phyloP scores from a whole-genome alignment of 305 asterid species.

The Salvia sclarea region DNA sequence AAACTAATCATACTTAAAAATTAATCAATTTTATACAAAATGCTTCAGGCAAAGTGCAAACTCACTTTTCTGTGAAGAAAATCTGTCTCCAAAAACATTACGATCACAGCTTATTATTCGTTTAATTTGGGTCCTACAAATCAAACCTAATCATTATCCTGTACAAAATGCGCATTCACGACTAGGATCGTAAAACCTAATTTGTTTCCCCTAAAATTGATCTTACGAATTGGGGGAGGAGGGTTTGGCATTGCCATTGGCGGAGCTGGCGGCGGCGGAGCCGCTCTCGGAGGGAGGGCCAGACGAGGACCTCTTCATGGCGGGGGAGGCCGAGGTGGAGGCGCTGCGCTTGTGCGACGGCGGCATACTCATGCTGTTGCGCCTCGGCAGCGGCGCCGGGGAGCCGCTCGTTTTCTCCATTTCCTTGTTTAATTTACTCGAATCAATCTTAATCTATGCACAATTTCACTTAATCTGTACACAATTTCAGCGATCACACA shows the following conservation, averaged over 20 bases:
- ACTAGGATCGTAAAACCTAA: no score
- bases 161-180: neutral
- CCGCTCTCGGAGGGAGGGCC: conserved; percentile 61
- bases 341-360: conserved; percentile 52
- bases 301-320: conserved; percentile 51
- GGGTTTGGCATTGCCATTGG: conserved; percentile 57
- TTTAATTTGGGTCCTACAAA: neutral
- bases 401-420: conserved; percentile 54
- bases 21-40: neutral
- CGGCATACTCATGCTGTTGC: conserved; percentile 46
- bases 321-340: conserved; percentile 45
- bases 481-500: neutral
- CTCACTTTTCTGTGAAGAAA: neutral
- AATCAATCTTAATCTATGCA: no score
- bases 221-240: conserved; percentile 76
- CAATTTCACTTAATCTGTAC: neutral
- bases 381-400: conserved; percentile 51
- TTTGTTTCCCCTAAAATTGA: neutral
- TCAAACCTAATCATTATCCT: neutral
- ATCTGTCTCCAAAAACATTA: conserved; percentile 1
- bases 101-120: neutral
- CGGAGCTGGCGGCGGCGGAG: conserved; percentile 44
- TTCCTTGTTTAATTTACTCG: neutral
- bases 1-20: neutral
- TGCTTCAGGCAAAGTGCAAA: neutral